Base-by-base conservation (phyloP, 2,329 filamentous ascomycete genomes). In the Didymella pinodella region DNA sequence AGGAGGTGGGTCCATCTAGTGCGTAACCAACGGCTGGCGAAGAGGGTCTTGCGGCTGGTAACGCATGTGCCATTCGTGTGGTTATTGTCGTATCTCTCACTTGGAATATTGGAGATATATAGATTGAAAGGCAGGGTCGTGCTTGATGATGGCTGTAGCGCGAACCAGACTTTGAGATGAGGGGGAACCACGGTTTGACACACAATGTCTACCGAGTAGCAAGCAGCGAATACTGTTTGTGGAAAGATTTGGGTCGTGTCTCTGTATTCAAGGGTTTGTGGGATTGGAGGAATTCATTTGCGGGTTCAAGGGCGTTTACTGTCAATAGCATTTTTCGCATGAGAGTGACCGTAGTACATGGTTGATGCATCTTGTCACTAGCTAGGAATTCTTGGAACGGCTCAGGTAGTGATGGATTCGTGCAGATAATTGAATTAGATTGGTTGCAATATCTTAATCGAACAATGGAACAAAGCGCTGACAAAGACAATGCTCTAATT, bases 1-100 rank as follows among this genome's bases (percentile, higher is more conserved):
- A 52, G 28, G 47, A 25, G 10, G 47, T 28, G 25, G 16, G 10
- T 46, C 25, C 22, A 25, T 25, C 12, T 20, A 34, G 32, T 43
- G 32, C 34, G 46, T 52, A 29, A 44, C 43, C 48, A 48, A 52
- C 28, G 43, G 34, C 34, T 48, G 20, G 14, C 2, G 10, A 22
- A 43, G 54, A 47, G 48, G 54, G 28, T 43, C 28, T 29, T 29
- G 34, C 18, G 22, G 18, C 34, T 12, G 11, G 10, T 4, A 7
- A 29, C 4, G 5, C 28, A 44, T 34, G 20, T 41, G 32, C 28
- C 5, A 51, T 12, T 3, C 12, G 8, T 5, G 12, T 2, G 11
- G 7, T 26, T 11, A 2, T 5, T 43, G 20, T 10, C 12, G 10
- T 22, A 7, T 8, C 22, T 45, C 51, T 57, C 54, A 57, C 54